These are phyloP conservation scores for Thelonectria discophora DNA, from an alignment of 2,329 filamentous ascomycete species.

Conservation along the genomic window DNA sequence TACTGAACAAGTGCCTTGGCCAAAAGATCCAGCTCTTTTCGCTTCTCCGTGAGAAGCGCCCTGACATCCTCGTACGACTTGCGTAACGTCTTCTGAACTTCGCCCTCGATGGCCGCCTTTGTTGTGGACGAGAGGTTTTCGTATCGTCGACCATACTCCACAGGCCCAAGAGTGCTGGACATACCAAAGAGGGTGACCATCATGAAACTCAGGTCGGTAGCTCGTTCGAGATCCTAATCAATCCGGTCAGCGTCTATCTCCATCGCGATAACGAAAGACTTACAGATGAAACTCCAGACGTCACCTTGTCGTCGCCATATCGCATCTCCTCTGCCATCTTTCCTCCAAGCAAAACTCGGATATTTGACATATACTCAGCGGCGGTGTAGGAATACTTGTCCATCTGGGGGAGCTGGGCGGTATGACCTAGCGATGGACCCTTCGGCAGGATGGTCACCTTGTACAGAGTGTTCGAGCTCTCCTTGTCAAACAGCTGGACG, in stretches of 20 bases:
- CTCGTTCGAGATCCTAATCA: constrained; percentile 78
- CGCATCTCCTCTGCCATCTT: constrained; percentile 92
- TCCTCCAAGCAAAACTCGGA: constrained; percentile 84
- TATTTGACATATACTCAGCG: constrained; percentile 80
- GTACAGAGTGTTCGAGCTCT: constrained; percentile 81
- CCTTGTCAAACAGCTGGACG: constrained; percentile 80
- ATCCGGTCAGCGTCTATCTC: constrained; percentile 38
- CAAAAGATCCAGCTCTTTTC: constrained; percentile 85
- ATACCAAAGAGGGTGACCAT: constrained; percentile 94
- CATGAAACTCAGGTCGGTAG: constrained; percentile 82
- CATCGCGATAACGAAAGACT: constrained; percentile 45
- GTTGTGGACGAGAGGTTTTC: constrained; percentile 84
- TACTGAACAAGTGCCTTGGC: constrained; percentile 93
- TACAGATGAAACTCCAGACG: constrained; percentile 84
- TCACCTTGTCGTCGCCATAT: constrained; percentile 90
- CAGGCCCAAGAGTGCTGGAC: constrained; percentile 86
- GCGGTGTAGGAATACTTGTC: constrained; percentile 92
- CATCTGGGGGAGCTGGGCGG: constrained; percentile 87
- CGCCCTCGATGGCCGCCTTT: constrained; percentile 83
- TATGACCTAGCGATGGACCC: constrained; percentile 86
- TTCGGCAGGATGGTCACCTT: constrained; percentile 97
- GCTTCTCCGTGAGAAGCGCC: constrained; percentile 75
- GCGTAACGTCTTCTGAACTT: constrained; percentile 86
- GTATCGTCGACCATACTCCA: constrained; percentile 86
- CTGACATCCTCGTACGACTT: constrained; percentile 80